Evolutionary conservation across 2,329 filamentous ascomycete genomes (phyloP), one percentile per base, ranked within the genome.

Genomic region (Cladosporium sp.): DNA sequence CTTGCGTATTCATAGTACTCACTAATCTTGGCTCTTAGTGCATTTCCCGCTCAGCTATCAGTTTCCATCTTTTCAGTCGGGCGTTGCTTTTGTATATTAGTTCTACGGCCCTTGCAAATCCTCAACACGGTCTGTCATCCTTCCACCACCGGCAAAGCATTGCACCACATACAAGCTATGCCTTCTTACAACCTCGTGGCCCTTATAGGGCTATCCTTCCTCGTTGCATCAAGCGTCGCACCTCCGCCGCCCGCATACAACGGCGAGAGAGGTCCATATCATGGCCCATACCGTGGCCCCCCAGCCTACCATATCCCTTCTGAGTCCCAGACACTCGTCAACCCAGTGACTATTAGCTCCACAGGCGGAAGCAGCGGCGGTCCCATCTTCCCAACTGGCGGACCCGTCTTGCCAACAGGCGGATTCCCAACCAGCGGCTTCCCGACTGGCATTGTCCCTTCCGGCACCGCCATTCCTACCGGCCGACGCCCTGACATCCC

Each of bases 371-470:
- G 15, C 13, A n/a, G 32, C 32, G 50, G 32, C n/a, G 32, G 20
- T 16, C 47, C 47, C 25, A 39, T 45, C n/a, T 20, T 35, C 33
- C 38, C 43, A 12, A 49, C 49, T 16, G 43, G 39, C 8, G 39
- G 47, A n/a, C 39, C 43, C 12, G 12, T 29, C 18, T 11, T 36
- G 7, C 52, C 54, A n/a, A 50, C 54, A 25, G 54, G 54, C 22
- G 43, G 15, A 22, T 18, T 50, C 18, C 50, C 53, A 11, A 43
- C 43, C 5, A 11, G 27, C 4, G 29, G 6, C 2, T 33, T 36
- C 25, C 29, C 30, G n/a, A 39, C 43, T 18, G 32, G 22, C 12
- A n/a, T 35, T 8, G 15, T 33, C 11, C 33, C 43, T 29, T 30
- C 49, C 20, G 52, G 29, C n/a, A 20, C 27, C 27, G 39, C 19